Base-by-base conservation (phyloP, 2,329 filamentous ascomycete species). In the Ascochyta rabiei region DNA sequence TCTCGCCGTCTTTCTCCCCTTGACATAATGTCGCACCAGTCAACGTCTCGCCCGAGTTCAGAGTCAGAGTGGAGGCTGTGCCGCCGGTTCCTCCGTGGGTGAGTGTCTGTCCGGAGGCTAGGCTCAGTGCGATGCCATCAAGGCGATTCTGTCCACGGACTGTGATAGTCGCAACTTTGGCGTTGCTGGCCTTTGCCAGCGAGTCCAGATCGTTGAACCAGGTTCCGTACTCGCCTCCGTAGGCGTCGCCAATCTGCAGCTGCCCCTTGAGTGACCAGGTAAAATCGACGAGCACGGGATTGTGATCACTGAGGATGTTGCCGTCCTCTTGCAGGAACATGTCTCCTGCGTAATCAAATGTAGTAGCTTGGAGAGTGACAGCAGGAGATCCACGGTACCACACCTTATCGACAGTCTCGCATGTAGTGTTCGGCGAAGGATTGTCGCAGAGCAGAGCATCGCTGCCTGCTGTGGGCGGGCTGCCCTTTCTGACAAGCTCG, bases 361-460 rank as follows among this genome's bases (percentile, higher is more conserved):
- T 68, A 0, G 76, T 81, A 0, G 83, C 82, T 0, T 67, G 60
- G 2, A 87, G 76, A 26, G 64, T 67, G 4, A 85, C 60, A 3
- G 80, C 61, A n/a, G 77, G 63, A 16, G 78, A 79, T 28, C 79
- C 78, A 33, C 85, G 81, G 75, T 84, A 88, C 62, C 87, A 82
- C 41, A 87, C 76, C 74, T 89, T 89, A 73, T 89, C 87, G 33
- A 89, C 85, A 3, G 82, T 84, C 75, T 89, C 87, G 71, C 87
- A 89, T 4, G 72, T 69, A 3, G 59, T 70, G 64, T 79, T 79
- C 41, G 73, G 79, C 0, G 76, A 76, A 26, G 86, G 86, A 62
- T 86, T 87, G n/a, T 72, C 72, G 72, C 87, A 89, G 15, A 83
- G 50, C 3, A 74, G 57, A 44, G 70, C 70, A 3, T 49, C 57